Percentiles rank a stretch among this genome's conserved stretches.
Conservation (phyloP, 441 rosid species). For the Dalechampia spathulata region DNA sequence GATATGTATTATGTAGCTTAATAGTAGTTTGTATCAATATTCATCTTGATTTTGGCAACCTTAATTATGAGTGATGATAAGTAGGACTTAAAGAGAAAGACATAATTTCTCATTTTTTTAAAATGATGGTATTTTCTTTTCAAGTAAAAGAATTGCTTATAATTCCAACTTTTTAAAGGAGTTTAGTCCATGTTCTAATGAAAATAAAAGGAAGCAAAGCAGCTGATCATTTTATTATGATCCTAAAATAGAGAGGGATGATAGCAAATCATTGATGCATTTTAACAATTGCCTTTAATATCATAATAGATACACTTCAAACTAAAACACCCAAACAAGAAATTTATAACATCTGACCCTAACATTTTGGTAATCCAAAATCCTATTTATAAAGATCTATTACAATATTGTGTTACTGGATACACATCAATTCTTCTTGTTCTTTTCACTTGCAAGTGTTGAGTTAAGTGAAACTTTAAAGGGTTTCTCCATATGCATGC, state of each 20-base stretch:
- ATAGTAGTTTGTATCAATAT: no score
- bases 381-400: not conserved
- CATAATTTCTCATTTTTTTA: no score
- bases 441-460: not conserved
- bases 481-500: not conserved
- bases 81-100: no score
- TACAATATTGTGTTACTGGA: not conserved
- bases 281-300: not conserved
- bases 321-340: not conserved
- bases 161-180: conserved; percentile 61
- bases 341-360: not conserved
- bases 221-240: no score
- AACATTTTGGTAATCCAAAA: not conserved
- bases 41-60: no score
- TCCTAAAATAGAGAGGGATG: no score
- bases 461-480: not conserved
- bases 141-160: conserved; percentile 61
- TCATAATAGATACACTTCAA: not conserved
- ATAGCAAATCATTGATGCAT: no score
- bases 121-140: conserved; percentile 80
- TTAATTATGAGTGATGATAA: no score
- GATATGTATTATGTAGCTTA: no score
- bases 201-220: conserved; percentile 74
- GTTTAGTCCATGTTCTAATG: conserved; percentile 66
- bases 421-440: not conserved